phyloP scores from a whole-genome alignment of 331 rosid species.

The Ulmus americana region DNA sequence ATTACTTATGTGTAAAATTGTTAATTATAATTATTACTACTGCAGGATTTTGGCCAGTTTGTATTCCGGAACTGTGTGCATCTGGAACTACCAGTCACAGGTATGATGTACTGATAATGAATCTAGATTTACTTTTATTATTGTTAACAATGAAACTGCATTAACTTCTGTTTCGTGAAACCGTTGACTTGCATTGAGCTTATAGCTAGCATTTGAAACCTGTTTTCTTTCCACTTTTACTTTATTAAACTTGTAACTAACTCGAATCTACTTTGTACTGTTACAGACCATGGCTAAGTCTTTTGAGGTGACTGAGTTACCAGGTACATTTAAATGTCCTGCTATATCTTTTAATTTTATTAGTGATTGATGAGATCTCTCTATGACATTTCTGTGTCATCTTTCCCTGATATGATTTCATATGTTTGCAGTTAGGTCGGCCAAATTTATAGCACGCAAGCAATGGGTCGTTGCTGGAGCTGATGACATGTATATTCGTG shows the following conservation, averaged over 20 bases:
- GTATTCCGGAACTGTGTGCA: conserved; percentile 92
- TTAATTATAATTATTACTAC: conserved; percentile 21
- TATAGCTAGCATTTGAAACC: background rate
- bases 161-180: background rate
- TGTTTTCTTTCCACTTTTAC: too few relatives aligned
- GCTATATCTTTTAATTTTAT: conserved; percentile 16
- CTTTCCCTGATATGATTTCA: conserved; percentile 15
- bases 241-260: conserved; percentile 17
- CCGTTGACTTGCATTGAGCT: conserved; percentile 21
- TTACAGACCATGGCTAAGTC: conserved; percentile 92
- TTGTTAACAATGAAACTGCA: background rate
- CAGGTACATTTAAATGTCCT: conserved; percentile 48
- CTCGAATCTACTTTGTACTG: conserved; percentile 21
- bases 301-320: conserved; percentile 93
- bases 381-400: conserved; percentile 15
- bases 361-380: conserved; percentile 16
- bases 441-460: conserved; percentile 66
- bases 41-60: conserved; percentile 96
- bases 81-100: conserved; percentile 99
- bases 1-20: conserved; percentile 18
- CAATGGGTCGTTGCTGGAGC: conserved; percentile 78
- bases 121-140: background rate
- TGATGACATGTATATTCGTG: conserved; percentile 66
- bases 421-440: conserved; percentile 50
- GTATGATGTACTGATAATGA: conserved; percentile 28